Conservation (phyloP, 352 stramenopile species). For the Phytophthora tentaculata region DNA sequence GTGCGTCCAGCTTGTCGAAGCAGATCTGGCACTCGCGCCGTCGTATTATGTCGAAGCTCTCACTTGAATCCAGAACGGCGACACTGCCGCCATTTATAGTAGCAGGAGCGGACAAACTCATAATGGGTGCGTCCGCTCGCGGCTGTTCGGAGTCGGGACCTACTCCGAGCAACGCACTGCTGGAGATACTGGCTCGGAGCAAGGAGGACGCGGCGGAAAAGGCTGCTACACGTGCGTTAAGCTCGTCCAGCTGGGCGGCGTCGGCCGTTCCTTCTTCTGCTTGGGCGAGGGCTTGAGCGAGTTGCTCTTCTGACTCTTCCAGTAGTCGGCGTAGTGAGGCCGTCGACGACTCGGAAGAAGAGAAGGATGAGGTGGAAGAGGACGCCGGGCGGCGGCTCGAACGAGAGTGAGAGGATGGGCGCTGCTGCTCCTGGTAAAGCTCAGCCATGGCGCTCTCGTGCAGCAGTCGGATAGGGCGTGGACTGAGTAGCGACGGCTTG, state of each 20-base stretch:
- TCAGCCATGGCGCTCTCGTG: slow-evolving; percentile 51
- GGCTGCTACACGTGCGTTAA: slow-evolving; percentile 44
- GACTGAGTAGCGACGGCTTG: slow-evolving; percentile 22
- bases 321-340: slow-evolving; percentile 35
- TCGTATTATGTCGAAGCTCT: slow-evolving; percentile 35
- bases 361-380: slow-evolving; percentile 24
- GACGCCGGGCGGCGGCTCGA: slow-evolving; percentile 16
- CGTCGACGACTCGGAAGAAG: slow-evolving; percentile 35
- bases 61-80: slow-evolving; percentile 1
- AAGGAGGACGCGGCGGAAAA: slow-evolving; percentile 44
- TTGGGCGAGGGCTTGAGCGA: slow-evolving; percentile 25
- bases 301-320: slow-evolving; percentile 36
- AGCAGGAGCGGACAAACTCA: slow-evolving; percentile 27
- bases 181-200: slow-evolving; percentile 57
- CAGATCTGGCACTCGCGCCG: slow-evolving; percentile 75
- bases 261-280: slow-evolving; percentile 27
- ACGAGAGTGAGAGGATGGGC: slow-evolving; percentile 8
- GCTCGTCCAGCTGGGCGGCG: slow-evolving; percentile 44
- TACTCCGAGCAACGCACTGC: slow-evolving; percentile 25
- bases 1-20: slow-evolving; percentile 63
- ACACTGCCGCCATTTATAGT: slow-evolving; percentile 6
- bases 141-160: slow-evolving; percentile 12
- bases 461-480: slow-evolving; percentile 38
- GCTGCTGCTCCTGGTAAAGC: slow-evolving; percentile 52
- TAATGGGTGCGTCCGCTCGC: slow-evolving; percentile 15